Evolutionary conservation across 2,329 filamentous ascomycete species (phyloP).

Genomic region (Lachnellula cervina): DNA sequence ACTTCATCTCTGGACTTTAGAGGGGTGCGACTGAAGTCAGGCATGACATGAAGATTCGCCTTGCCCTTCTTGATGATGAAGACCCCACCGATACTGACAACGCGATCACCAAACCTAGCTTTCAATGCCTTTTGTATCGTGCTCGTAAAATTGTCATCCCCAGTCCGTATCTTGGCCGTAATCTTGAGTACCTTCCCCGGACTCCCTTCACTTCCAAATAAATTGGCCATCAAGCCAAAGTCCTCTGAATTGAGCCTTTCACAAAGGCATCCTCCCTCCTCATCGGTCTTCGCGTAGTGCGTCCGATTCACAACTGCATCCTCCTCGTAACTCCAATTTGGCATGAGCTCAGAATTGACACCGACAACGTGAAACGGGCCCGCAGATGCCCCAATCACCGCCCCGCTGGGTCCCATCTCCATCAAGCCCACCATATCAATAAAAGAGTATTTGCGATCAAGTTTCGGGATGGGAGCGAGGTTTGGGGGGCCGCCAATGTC

Average conservation of each 20-base stretch:
- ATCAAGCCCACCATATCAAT: conserved; percentile 32
- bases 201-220: conserved; percentile 35
- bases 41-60: conserved; percentile 41
- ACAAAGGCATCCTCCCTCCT: conserved; percentile 18
- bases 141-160: conserved; percentile 32
- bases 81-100: conserved; percentile 38
- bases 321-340: conserved; percentile 34
- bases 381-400: conserved; percentile 39
- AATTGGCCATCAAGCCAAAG: conserved; percentile 40
- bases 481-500: conserved; percentile 42
- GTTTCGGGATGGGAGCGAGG: conserved; percentile 34
- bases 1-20: conserved; percentile 32
- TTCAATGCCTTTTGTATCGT: conserved; percentile 30
- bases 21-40: conserved; percentile 34
- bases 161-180: conserved; percentile 29
- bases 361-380: conserved; percentile 39
- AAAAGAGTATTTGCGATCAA: conserved; percentile 34
- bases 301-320: conserved; percentile 28
- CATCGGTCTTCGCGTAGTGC: conserved; percentile 26
- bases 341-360: conserved; percentile 39
- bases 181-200: conserved; percentile 35
- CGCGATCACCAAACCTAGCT: conserved; percentile 32
- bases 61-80: conserved; percentile 37
- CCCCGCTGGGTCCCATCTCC: conserved; percentile 33
- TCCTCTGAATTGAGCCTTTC: conserved; percentile 26